Conservation (phyloP, 257 asterid species). For the Agastache rugosa region DNA sequence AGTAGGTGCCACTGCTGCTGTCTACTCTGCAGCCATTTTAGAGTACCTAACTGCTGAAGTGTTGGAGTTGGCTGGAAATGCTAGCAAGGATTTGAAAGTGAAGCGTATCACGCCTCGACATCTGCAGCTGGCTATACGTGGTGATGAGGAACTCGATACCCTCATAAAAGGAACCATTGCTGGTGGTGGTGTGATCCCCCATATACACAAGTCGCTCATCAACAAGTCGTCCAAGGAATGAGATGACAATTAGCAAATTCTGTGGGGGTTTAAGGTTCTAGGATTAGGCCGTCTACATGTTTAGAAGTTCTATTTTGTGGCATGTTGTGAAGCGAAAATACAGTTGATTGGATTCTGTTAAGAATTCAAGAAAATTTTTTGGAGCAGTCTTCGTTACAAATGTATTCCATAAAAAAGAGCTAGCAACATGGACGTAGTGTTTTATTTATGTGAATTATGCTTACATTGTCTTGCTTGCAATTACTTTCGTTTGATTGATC, state of each 20-base stretch:
- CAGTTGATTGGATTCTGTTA: slow-evolving; percentile 36
- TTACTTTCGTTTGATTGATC: slow-evolving; percentile 1
- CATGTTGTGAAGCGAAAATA: slow-evolving; percentile 29
- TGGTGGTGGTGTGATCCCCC: slow-evolving; percentile 62
- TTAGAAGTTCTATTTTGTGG: slow-evolving; percentile 33
- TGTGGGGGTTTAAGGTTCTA: slow-evolving; percentile 25
- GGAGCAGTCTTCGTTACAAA: background rate
- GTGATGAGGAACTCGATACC: slow-evolving; percentile 55
- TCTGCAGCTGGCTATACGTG: slow-evolving; percentile 57
- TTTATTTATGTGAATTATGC: slow-evolving; percentile 32
- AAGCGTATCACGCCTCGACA: slow-evolving; percentile 59
- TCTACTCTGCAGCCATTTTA: slow-evolving; percentile 53
- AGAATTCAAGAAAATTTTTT: slow-evolving; percentile 14
- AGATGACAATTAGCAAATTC: background rate
- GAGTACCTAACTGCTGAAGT: slow-evolving; percentile 56
- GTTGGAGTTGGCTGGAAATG: slow-evolving; percentile 58
- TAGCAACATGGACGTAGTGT: slow-evolving; percentile 30
- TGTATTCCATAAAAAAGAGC: slow-evolving; percentile 26
- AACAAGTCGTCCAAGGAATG: slow-evolving; percentile 55
- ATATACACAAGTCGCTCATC: slow-evolving; percentile 59
- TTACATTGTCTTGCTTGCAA: slow-evolving; percentile 16
- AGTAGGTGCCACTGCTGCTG: slow-evolving; percentile 59
- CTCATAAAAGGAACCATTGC: slow-evolving; percentile 57
- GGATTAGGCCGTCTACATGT: slow-evolving; percentile 38
- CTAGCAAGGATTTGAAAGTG: slow-evolving; percentile 58